These are phyloP conservation scores for Neophaeococcomyces aloes DNA, from an alignment of 2,329 filamentous ascomycete species.

Conservation along the genomic window DNA sequence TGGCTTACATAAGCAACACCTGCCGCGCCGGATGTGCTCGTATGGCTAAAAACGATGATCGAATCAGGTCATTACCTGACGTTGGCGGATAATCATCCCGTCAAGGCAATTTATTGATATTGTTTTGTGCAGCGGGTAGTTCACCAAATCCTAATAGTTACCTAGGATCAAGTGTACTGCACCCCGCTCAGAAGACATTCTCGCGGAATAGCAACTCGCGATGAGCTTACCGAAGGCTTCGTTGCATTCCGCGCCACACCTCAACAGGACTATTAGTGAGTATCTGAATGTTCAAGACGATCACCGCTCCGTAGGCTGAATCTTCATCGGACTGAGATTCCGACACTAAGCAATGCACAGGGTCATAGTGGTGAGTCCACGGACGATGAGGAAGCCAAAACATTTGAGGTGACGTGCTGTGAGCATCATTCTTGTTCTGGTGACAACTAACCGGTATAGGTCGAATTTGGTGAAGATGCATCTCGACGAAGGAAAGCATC, in stretches of 20 bases:
- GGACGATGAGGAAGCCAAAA: constrained; percentile 26
- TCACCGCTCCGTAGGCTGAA: not conserved
- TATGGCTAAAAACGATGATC: too few relatives aligned
- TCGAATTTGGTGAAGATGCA: constrained; percentile 45
- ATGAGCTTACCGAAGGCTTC: not conserved
- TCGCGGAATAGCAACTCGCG: not conserved
- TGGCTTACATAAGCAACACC: too few relatives aligned
- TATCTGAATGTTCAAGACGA: constrained; percentile 4
- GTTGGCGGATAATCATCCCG: too few relatives aligned
- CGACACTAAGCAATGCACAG: constrained; percentile 14
- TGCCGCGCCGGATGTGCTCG: too few relatives aligned
- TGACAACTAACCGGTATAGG: constrained; percentile 29
- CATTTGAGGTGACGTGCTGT: constrained; percentile 1
- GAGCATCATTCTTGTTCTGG: not conserved
- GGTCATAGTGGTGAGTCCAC: constrained; percentile 25
- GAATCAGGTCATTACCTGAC: too few relatives aligned
- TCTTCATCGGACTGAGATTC: too few relatives aligned
- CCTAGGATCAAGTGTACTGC: too few relatives aligned
- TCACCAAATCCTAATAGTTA: too few relatives aligned
- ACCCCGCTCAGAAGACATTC: not conserved
- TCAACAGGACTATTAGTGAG: constrained; percentile 18
- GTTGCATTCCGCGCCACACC: constrained; percentile 10
- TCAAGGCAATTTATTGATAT: too few relatives aligned
- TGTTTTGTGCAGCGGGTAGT: too few relatives aligned
- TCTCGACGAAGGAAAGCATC: constrained; percentile 51